Base-by-base conservation (phyloP, 768 basidiomycete genomes). In the Boletus rubropictus region DNA sequence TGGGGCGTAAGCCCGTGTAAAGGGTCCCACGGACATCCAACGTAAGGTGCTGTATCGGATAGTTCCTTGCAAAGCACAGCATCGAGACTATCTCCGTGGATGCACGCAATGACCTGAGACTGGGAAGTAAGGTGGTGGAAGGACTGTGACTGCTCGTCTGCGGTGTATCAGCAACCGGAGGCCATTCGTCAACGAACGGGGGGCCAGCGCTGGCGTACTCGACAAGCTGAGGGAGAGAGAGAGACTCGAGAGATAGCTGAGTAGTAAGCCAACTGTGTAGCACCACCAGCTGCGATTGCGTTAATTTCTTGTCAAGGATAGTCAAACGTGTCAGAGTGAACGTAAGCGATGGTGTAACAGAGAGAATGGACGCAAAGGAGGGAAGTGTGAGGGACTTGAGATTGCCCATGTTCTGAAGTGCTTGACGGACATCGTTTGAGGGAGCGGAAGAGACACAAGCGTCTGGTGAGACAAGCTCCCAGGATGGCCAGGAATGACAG, bases 371-470 rank as follows among this genome's bases (percentile, higher is more conserved):
- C 14, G 47, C 42, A 38, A 67, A 63, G 11, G 61, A 63, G 10
- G 51, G 51, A 8, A 67, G 28, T 1, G 61, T 63, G 31, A 65
- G 58, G 6, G 46, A 53, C 34, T 52, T 60, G 48, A 65, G 61
- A 31, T 65, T 58, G 8, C 31, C 35, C 65, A 65, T 67, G 28
- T 67, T 65, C 36, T 54, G 58, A 25, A 65, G 52, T 10, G 61
- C 65, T 7, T 17, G 51, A 17, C 55, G 48, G 47, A 67, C 49
- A 12, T 59, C 52, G 21, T 42, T 33, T 7, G 60, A 42, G 24
- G 57, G 55, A 21, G 42, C 20, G 3, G 50, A 43, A 6, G 55
- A 33, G 28, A 28, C n/a, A 14, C 21, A 38, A 14, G 35, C 50
- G 27, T 57, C 54, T 4, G 47, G 9, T 4, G 42, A 48, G 10